These are phyloP conservation scores for Russula lepida DNA, from an alignment of 768 basidiomycete species.

Conservation along the genomic window DNA sequence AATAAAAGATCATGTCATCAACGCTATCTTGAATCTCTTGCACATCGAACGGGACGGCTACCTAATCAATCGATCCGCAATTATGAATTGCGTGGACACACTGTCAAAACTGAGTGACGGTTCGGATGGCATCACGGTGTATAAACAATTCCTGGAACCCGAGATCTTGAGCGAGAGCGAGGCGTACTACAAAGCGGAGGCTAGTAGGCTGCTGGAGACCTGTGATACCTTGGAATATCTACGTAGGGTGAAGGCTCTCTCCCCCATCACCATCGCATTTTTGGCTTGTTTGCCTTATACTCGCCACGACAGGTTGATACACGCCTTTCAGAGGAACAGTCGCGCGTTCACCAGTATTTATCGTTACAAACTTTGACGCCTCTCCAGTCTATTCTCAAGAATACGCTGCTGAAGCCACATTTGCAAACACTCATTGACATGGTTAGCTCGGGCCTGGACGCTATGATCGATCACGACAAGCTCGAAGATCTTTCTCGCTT, in stretches of 20 bases:
- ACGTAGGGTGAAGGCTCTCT: constrained; percentile 47
- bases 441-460: constrained; percentile 76
- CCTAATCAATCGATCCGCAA: constrained; percentile 81
- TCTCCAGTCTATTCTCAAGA: constrained; percentile 67
- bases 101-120: constrained; percentile 58
- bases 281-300: not conserved
- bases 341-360: constrained; percentile 79
- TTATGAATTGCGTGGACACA: constrained; percentile 84
- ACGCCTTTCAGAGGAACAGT: constrained; percentile 75
- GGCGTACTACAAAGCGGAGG: constrained; percentile 73
- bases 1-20: constrained; percentile 75
- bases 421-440: constrained; percentile 66
- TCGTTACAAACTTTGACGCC: constrained; percentile 61
- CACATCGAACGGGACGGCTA: constrained; percentile 88
- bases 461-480: constrained; percentile 79
- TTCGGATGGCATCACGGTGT: constrained; percentile 49
- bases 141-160: constrained; percentile 80
- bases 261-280: not conserved
- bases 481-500: constrained; percentile 68
- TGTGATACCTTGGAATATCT: constrained; percentile 83
- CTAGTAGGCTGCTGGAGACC: constrained; percentile 53
- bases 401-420: constrained; percentile 70
- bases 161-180: constrained; percentile 69
- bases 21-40: constrained; percentile 79
- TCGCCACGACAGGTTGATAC: constrained; percentile 54